Conservation (phyloP, 192 early-diverging fungal genomes). For the Podila minutissima region DNA sequence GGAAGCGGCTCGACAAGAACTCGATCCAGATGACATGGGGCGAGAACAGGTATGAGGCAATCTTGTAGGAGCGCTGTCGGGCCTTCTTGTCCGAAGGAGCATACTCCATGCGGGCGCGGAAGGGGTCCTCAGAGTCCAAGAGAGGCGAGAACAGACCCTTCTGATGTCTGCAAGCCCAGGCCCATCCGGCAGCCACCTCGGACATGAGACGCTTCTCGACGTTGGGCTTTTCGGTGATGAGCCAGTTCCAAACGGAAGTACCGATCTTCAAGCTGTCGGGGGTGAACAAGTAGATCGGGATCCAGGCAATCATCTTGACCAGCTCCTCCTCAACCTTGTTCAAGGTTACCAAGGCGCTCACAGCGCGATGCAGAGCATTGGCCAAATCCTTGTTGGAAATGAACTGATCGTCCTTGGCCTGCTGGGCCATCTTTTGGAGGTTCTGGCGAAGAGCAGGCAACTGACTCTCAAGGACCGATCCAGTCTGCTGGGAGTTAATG, state of each 20-base stretch:
- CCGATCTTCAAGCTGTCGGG: slow-evolving; percentile 83
- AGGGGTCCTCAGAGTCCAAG: slow-evolving; percentile 74
- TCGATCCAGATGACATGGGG: slow-evolving; percentile 89
- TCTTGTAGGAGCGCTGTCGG: slow-evolving; percentile 66
- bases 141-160: slow-evolving; percentile 84
- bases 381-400: slow-evolving; percentile 61
- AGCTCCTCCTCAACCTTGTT: slow-evolving; percentile 76
- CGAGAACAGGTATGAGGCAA: slow-evolving; percentile 67
- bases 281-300: slow-evolving; percentile 84
- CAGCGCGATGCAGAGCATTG: slow-evolving; percentile 63
- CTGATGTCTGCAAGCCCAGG: slow-evolving; percentile 76
- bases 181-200: slow-evolving; percentile 88
- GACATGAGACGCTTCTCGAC: slow-evolving; percentile 83
- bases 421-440: slow-evolving; percentile 50
- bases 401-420: slow-evolving; percentile 48
- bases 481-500: slow-evolving; percentile 27
- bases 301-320: slow-evolving; percentile 85
- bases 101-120: slow-evolving; percentile 92
- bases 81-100: slow-evolving; percentile 87
- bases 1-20: slow-evolving; percentile 88
- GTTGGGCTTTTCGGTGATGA: slow-evolving; percentile 81
- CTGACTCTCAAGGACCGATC: slow-evolving; percentile 51
- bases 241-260: slow-evolving; percentile 90
- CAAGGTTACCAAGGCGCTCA: slow-evolving; percentile 57
- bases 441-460: slow-evolving; percentile 48